Base-by-base conservation (phyloP, 1,284 basidiomycete species). In the Flammula alnicola region DNA sequence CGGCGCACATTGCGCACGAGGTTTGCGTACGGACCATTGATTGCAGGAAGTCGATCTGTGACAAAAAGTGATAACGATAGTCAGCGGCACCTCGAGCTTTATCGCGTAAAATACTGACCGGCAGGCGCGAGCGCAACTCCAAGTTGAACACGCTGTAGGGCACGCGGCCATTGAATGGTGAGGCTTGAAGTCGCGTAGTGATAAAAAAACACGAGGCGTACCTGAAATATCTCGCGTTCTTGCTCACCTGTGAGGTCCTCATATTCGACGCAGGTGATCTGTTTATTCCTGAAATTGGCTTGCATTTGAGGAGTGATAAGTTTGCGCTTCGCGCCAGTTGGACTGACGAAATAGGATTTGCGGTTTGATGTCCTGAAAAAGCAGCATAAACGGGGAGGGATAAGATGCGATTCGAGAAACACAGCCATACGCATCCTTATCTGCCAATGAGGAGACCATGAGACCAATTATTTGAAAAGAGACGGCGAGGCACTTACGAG, bases 211-310 rank as follows among this genome's bases (percentile, higher is more conserved):
- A 22, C 12, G 14, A 26, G 8, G 32, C 68, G 32, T 51, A 80
- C 83, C 68, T 84, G 81, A 62, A 88, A 88, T 7, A 88, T 84
- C 57, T 88, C 86, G 12, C 85, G 74, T 55, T 87, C 83, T 25
- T 80, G 75, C 8, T 72, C 67, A 12, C 76, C 73, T 1, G 62
- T 67, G 12, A 88, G 65, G n/a, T 77, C 73, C 26, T 72, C 62
- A 55, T 86, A 88, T 55, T 87, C 83, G 25, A 83, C 75, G 49
- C 84, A 85, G 0, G 78, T 74, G 9, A 88, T 73, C 43, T 81
- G 78, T 56, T 79, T 80, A 40, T 71, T 75, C 19, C 73, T 59
- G 57, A 86, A 86, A 1, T 75, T 54, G 5, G 69, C 70, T 27
- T 65, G 64, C 43, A 78, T 68, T 12, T 68, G 66, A 1, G 66